phyloP scores from a whole-genome alignment of 257 asterid species.

The Ballota nigra region DNA sequence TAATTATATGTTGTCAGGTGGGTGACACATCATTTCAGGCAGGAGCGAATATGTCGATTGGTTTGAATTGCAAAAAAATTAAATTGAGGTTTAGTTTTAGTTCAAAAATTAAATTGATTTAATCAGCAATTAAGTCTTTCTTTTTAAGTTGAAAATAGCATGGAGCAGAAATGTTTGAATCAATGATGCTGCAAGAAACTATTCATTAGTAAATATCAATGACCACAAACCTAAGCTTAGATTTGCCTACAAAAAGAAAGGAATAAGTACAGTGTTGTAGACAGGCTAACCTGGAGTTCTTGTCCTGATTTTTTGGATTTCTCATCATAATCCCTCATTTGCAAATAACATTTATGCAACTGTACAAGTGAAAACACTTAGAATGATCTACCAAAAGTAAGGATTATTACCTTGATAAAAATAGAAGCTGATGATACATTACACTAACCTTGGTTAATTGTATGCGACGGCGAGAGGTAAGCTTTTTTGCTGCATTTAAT shows the following conservation, averaged over 20 bases:
- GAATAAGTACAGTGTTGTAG: neutral
- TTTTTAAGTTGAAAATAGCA: neutral
- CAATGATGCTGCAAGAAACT: neutral
- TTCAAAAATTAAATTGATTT: too few relatives aligned
- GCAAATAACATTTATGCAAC: conserved; percentile 63
- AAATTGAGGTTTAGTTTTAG: too few relatives aligned
- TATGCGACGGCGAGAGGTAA: conserved; percentile 50
- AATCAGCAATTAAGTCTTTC: neutral
- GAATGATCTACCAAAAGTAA: conserved; percentile 8
- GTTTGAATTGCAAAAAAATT: too few relatives aligned
- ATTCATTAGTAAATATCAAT: neutral
- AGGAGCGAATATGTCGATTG: too few relatives aligned
- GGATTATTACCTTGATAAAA: conserved; percentile 10
- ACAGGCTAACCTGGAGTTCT: conserved; percentile 67
- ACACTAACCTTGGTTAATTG: conserved; percentile 68
- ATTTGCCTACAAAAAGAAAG: neutral
- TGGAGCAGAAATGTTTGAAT: neutral
- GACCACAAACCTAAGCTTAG: neutral
- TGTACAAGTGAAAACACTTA: conserved; percentile 35
- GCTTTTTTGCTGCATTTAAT: conserved; percentile 48
- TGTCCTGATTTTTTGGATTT: conserved; percentile 60
- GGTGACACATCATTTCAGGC: too few relatives aligned
- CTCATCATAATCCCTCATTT: conserved; percentile 61
- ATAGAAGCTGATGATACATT: conserved; percentile 2
- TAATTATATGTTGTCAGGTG: too few relatives aligned